phyloP scores from a whole-genome alignment of 2,329 filamentous ascomycete species.

The Mollisia scopiformis region DNA sequence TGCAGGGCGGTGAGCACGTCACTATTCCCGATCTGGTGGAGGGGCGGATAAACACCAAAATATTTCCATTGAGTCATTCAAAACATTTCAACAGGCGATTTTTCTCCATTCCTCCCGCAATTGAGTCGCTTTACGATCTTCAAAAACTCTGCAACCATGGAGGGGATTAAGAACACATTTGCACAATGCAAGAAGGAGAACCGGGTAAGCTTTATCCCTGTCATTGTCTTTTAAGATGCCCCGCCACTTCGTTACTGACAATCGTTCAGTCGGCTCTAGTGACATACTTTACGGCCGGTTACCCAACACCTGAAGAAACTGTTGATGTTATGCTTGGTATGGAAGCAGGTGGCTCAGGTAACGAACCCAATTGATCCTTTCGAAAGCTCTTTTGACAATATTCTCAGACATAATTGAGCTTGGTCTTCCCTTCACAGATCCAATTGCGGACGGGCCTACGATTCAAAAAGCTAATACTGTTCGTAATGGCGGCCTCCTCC shows the following conservation, averaged over 20 bases:
- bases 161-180: constrained; percentile 58
- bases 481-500: constrained; percentile 30
- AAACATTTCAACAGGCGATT: background rate
- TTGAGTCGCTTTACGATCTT: constrained; percentile 18
- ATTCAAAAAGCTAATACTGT: constrained; percentile 95
- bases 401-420: constrained; percentile 86
- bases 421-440: constrained; percentile 95
- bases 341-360: constrained; percentile 91
- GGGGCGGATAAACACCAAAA: constrained; percentile 20
- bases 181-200: constrained; percentile 58
- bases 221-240: background rate
- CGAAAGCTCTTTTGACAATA: constrained; percentile 7
- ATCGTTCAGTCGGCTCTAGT: constrained; percentile 66
- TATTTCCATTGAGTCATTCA: constrained; percentile 26
- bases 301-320: constrained; percentile 79
- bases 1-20: constrained; percentile 21
- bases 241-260: constrained; percentile 17
- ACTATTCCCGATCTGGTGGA: constrained; percentile 19
- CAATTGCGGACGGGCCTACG: constrained; percentile 95
- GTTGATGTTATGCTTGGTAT: constrained; percentile 84
- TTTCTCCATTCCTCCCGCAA: constrained; percentile 13
- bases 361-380: constrained; percentile 26
- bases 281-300: constrained; percentile 95
- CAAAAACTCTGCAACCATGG: constrained; percentile 35
- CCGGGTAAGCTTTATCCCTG: constrained; percentile 35